Evolutionary conservation across 768 basidiomycete genomes (phyloP), one percentile per base, ranked within the genome.

Genomic region (Amanita muscaria): DNA sequence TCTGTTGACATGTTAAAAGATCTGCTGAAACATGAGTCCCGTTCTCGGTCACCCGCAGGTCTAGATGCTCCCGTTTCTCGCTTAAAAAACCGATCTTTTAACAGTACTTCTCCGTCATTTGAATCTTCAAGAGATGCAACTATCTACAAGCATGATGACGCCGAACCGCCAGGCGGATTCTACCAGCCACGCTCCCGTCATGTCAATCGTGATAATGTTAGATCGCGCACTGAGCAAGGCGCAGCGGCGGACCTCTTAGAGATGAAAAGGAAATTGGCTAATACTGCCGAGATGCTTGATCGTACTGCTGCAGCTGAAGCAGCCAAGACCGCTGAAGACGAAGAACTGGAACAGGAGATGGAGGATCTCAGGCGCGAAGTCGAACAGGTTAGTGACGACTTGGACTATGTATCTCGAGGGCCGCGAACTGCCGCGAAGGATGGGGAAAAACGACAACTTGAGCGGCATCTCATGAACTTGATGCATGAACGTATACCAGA

Each of bases 401-500:
- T 99, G 23, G 91, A 96, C 32, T 88, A 92, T 51, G 79, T 82
- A 42, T 77, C 80, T 2, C 77, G 83, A 5, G 86, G 89, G 0
- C 79, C 89, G 1, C 73, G 80, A 47, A 76, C 79, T 3, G 59
- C 67, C 8, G 72, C 76, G 14, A 86, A 85, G 63, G 91, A 96
- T 44, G 85, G 91, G 51, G 92, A 98, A 57, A 70, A 83, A 44
- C 67, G 94, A 16, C 75, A 80, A 52, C 69, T 96, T 22, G 96
- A 99, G 64, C 73, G 94, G 33, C 91, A 98, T 53, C 67, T 97
- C 15, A 61, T 94, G 45, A 69, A 72, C 36, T 67, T 99, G 42
- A 78, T 88, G 80, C 92, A 98, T 56, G 90, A 94, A 57, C 76
- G 83, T 36, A 70, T 99, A 4, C 96, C 96, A 0, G 88, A 90